A percentile compares a stretch with the other conserved stretches of the same genome.
Conservation (phyloP, 768 basidiomycete species). For the Tulasnella sp. region DNA sequence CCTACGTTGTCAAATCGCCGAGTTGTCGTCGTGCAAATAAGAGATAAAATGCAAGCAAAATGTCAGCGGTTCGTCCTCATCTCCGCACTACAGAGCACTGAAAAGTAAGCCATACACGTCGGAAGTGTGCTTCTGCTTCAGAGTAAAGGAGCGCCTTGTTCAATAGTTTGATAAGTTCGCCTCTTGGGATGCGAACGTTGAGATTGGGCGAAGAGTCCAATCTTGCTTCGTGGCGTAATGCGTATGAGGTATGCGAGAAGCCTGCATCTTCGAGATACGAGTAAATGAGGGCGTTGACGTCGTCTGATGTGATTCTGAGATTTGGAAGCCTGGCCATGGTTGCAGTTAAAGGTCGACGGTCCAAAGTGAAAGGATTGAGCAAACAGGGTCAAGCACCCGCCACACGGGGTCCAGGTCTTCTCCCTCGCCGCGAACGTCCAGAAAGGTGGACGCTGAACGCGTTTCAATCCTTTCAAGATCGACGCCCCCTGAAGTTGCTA, state of each 20-base stretch:
- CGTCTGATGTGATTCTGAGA: slow-evolving; percentile 15
- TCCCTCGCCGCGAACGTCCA: no score
- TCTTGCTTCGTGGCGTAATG: slow-evolving; percentile 61
- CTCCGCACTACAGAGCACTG: not conserved
- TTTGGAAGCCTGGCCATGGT: not conserved
- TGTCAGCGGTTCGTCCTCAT: not conserved
- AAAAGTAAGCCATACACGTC: slow-evolving; percentile 27
- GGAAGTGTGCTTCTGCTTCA: slow-evolving; percentile 79
- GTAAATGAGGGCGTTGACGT: slow-evolving; percentile 76
- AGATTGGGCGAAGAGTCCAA: slow-evolving; percentile 59
- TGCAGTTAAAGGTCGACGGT: not conserved
- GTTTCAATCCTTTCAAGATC: no score
- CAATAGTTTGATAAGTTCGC: slow-evolving; percentile 70
- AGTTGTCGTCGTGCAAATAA: not conserved
- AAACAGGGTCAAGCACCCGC: not conserved
- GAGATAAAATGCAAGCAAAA: not conserved
- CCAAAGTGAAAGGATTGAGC: not conserved
- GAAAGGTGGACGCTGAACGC: no score
- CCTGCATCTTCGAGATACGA: slow-evolving; percentile 83
- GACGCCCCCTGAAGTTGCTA: no score
- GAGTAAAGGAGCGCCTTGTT: slow-evolving; percentile 68
- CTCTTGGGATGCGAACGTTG: slow-evolving; percentile 64
- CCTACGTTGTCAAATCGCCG: not conserved
- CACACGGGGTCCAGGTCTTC: not conserved
- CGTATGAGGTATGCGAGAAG: slow-evolving; percentile 71